Percentiles rank a stretch among this genome's conserved stretches.
Conservation (phyloP, 805 yeast species). For the Barnettozyma botsteinii region DNA sequence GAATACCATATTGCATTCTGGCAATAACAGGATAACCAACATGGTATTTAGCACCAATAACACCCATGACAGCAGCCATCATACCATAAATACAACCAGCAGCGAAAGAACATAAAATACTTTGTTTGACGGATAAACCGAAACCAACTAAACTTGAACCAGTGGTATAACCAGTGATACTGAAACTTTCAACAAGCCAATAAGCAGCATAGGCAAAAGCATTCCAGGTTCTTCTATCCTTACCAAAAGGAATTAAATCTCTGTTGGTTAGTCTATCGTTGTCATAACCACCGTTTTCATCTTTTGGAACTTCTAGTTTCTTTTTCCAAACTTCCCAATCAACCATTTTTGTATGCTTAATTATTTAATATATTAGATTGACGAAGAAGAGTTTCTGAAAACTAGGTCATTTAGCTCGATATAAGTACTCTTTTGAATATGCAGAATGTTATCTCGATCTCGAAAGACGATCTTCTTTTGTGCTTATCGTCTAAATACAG, state of each 20-base stretch:
- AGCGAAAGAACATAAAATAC: slow-evolving; percentile 22
- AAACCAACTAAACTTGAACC: slow-evolving; percentile 27
- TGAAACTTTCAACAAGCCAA: slow-evolving; percentile 34
- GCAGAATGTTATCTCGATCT: too few species aligned
- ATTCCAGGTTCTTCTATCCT: slow-evolving; percentile 32
- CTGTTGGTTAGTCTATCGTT: slow-evolving; percentile 31
- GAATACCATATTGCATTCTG: slow-evolving; percentile 33
- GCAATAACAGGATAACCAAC: slow-evolving; percentile 35
- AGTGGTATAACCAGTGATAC: slow-evolving; percentile 33
- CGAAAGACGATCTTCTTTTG: too few species aligned
- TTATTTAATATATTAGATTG: too few species aligned
- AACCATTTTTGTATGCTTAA: not conserved
- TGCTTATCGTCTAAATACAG: too few species aligned
- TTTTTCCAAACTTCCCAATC: slow-evolving; percentile 5
- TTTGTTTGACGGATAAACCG: slow-evolving; percentile 26
- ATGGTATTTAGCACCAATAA: slow-evolving; percentile 28
- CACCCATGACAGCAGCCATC: slow-evolving; percentile 23
- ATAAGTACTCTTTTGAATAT: not conserved
- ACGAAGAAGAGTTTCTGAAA: too few species aligned
- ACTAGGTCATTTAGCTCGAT: too few species aligned
- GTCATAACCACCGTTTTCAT: slow-evolving; percentile 21
- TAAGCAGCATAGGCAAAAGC: slow-evolving; percentile 30
- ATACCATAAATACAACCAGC: slow-evolving; percentile 27
- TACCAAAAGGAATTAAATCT: slow-evolving; percentile 35
- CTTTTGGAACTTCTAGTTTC: slow-evolving; percentile 24